These are phyloP conservation scores for Globisporangium mamillatum DNA, from an alignment of 352 stramenopile genomes.

Conservation along the genomic window DNA sequence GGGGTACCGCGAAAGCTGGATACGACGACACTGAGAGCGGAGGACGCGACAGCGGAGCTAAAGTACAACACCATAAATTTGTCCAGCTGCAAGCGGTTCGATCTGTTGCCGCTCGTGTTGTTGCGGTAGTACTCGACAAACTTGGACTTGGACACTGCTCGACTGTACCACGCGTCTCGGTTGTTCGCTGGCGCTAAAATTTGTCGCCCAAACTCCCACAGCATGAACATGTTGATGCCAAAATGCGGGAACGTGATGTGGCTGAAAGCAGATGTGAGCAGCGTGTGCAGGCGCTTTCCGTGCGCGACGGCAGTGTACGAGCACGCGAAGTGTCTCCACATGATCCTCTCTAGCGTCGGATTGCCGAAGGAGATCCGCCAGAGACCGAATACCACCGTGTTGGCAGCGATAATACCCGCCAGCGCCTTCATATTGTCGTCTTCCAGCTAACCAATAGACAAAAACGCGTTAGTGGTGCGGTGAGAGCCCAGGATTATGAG, in stretches of 20 bases:
- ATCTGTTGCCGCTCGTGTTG: constrained; percentile 22
- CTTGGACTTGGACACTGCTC: constrained; percentile 43
- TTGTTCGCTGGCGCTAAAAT: constrained; percentile 55
- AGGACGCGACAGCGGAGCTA: constrained; percentile 67
- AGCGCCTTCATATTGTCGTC: constrained; percentile 69
- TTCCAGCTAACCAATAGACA: constrained; percentile 25
- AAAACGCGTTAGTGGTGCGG: background rate
- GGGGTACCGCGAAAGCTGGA: constrained; percentile 61
- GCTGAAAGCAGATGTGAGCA: constrained; percentile 80
- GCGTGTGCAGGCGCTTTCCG: constrained; percentile 64
- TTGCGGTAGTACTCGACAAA: constrained; percentile 40
- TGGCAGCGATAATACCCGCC: constrained; percentile 56
- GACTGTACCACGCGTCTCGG: constrained; percentile 46
- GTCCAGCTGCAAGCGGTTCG: constrained; percentile 42
- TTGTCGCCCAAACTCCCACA: constrained; percentile 80
- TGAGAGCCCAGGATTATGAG: background rate
- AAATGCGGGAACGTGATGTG: constrained; percentile 82
- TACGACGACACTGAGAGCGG: constrained; percentile 58
- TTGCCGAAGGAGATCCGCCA: constrained; percentile 64
- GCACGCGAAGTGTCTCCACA: constrained; percentile 84
- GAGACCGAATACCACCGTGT: constrained; percentile 68
- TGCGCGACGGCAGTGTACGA: constrained; percentile 72
- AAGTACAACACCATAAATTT: constrained; percentile 74
- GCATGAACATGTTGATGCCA: constrained; percentile 88
- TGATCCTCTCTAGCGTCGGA: constrained; percentile 53